Evolutionary conservation across 768 basidiomycete genomes (phyloP).

Genomic region (Mycena maculata): DNA sequence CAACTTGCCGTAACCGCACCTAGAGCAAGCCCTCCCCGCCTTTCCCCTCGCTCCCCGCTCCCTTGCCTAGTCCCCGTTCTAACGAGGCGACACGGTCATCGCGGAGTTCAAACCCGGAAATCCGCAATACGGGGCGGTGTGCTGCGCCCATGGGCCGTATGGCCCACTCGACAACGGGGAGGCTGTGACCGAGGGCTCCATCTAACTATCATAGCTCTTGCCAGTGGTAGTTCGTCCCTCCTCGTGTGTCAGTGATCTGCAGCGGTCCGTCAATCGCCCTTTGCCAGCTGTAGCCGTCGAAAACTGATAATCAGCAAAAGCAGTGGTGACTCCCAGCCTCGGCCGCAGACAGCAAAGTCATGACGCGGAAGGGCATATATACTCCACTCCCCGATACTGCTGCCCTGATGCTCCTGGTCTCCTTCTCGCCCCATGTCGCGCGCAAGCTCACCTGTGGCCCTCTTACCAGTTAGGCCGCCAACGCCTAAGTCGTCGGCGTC

Average conservation of each 20-base stretch:
- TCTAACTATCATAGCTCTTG: conserved; percentile 10
- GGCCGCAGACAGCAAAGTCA: not conserved
- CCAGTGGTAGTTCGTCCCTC: not conserved
- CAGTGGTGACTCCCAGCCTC: not conserved
- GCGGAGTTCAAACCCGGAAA: not conserved
- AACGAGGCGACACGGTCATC: not conserved
- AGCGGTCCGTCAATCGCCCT: conserved; percentile 7
- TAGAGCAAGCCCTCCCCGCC: no score
- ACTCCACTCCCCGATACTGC: not conserved
- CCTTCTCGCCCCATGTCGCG: conserved; percentile 6
- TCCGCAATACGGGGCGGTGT: not conserved
- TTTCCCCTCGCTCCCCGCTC: not conserved
- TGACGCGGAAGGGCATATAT: conserved; percentile 6
- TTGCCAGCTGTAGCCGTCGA: not conserved
- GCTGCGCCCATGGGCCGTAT: not conserved
- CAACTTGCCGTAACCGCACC: no score
- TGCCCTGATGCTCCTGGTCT: conserved; percentile 1
- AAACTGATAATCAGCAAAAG: conserved; percentile 10
- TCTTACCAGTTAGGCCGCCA: conserved; percentile 6
- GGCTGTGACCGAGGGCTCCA: conserved; percentile 5
- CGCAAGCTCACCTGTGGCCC: not conserved
- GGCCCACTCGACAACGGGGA: not conserved
- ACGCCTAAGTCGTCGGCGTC: conserved; percentile 20
- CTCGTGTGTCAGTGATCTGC: not conserved
- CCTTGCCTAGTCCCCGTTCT: not conserved